Conservation (phyloP, 2,329 filamentous ascomycete genomes). For the Blastomyces parvus region DNA sequence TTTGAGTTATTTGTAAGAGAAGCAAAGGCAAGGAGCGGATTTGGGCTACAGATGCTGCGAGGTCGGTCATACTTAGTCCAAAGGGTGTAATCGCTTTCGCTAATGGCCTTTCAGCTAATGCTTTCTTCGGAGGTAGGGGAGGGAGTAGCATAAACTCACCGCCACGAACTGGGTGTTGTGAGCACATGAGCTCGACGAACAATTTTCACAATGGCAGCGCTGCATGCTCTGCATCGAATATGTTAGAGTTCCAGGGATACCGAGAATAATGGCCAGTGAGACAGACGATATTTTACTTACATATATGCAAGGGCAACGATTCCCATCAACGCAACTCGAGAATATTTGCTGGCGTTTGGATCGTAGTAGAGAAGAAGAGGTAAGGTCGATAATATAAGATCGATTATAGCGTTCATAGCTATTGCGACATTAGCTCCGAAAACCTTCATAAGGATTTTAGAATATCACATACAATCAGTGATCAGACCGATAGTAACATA, state of each 20-base stretch:
- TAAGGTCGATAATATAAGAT: slow-evolving; percentile 36
- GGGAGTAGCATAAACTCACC: slow-evolving; percentile 17
- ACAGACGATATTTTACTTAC: slow-evolving; percentile 19
- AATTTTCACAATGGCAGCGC: slow-evolving; percentile 34
- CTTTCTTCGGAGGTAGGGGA: background rate
- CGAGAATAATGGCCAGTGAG: background rate
- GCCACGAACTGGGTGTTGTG: slow-evolving; percentile 27
- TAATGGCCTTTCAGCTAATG: slow-evolving; percentile 10
- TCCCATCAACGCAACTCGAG: slow-evolving; percentile 32
- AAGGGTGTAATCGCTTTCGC: slow-evolving; percentile 14
- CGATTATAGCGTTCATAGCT: slow-evolving; percentile 28
- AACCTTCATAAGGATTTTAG: background rate
- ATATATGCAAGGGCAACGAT: slow-evolving; percentile 39
- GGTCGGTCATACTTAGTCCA: slow-evolving; percentile 17
- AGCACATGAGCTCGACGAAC: slow-evolving; percentile 30
- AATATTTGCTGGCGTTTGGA: slow-evolving; percentile 33
- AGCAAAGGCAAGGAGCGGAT: background rate
- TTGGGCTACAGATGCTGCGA: background rate
- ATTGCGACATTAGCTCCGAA: slow-evolving; percentile 14
- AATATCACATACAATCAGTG: slow-evolving; percentile 27
- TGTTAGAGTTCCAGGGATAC: background rate
- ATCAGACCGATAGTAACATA: slow-evolving; percentile 41
- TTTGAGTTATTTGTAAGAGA: background rate
- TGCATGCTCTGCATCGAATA: slow-evolving; percentile 27
- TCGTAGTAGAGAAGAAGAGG: slow-evolving; percentile 37